These are phyloP conservation scores for Wickerhamiella vanderwaltii DNA, from an alignment of 805 yeast species.

Conservation along the genomic window DNA sequence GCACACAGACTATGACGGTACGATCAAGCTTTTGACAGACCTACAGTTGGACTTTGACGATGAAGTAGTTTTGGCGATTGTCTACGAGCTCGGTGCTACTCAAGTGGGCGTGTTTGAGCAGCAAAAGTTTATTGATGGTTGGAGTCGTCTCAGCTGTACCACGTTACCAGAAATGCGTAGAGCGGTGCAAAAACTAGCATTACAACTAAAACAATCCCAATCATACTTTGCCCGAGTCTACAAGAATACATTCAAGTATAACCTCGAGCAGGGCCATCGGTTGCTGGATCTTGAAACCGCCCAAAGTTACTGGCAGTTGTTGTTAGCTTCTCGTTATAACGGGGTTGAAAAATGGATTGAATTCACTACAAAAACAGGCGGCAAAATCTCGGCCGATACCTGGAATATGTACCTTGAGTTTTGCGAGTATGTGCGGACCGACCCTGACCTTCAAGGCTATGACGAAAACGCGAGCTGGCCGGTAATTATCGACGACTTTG, in stretches of 20 bases:
- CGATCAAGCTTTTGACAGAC: constrained; percentile 53
- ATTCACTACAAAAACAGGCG: constrained; percentile 33
- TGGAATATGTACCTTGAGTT: constrained; percentile 80
- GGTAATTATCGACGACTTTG: constrained; percentile 68
- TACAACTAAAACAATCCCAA: constrained; percentile 28
- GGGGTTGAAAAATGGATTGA: constrained; percentile 37
- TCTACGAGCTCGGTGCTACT: constrained; percentile 56
- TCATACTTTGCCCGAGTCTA: constrained; percentile 48
- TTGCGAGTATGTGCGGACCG: constrained; percentile 35
- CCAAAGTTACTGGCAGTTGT: constrained; percentile 61
- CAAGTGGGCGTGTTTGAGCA: constrained; percentile 48
- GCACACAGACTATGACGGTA: constrained; percentile 65
- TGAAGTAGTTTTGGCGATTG: constrained; percentile 52
- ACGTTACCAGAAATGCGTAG: constrained; percentile 38
- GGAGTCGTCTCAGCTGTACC: constrained; percentile 35
- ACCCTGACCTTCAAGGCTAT: constrained; percentile 45
- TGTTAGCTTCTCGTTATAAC: constrained; percentile 36
- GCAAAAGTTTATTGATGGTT: constrained; percentile 41
- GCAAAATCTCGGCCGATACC: constrained; percentile 52
- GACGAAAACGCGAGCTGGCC: constrained; percentile 91
- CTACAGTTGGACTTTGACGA: constrained; percentile 67
- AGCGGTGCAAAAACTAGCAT: constrained; percentile 28
- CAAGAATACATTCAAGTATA: constrained; percentile 55
- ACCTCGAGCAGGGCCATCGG: constrained; percentile 46
- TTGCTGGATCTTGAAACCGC: constrained; percentile 50